Percentiles rank a stretch among this genome's conserved stretches.
These are phyloP conservation scores for Trypanosoma rangeli DNA, from an alignment of 208 protist species.

Conservation along the genomic window DNA sequence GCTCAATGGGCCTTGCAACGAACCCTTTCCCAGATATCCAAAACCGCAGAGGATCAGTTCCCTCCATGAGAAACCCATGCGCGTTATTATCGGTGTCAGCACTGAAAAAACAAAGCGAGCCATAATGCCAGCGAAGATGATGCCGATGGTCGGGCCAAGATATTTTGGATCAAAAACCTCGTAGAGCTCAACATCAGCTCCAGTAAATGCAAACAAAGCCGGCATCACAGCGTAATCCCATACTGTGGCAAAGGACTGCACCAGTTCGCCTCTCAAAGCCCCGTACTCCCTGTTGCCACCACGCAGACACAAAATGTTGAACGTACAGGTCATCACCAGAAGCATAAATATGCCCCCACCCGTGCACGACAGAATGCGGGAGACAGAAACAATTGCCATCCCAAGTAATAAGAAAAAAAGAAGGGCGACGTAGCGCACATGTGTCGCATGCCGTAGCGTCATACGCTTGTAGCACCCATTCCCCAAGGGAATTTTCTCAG, in stretches of 20 bases:
- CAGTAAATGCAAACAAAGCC: constrained; percentile 50
- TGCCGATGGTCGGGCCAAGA: constrained; percentile 36
- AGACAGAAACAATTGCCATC: constrained; percentile 32
- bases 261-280: constrained; percentile 41
- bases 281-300: constrained; percentile 37
- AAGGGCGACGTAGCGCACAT: constrained; percentile 44
- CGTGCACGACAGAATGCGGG: constrained; percentile 33
- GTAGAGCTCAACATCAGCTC: constrained; percentile 39
- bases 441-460: constrained; percentile 48
- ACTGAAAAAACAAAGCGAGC: constrained; percentile 41
- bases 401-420: constrained; percentile 44
- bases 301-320: constrained; percentile 51
- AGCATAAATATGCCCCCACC: constrained; percentile 41
- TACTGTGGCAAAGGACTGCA: constrained; percentile 39
- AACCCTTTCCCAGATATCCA: constrained; percentile 59
- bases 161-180: constrained; percentile 45
- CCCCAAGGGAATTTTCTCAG: constrained; percentile 34
- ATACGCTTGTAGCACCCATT: constrained; percentile 19
- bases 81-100: constrained; percentile 32
- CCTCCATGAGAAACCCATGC: constrained; percentile 38
- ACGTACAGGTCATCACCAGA: constrained; percentile 38
- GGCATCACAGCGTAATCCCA: constrained; percentile 70
- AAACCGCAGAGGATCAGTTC: constrained; percentile 55
- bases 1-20: constrained; percentile 47
- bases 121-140: constrained; percentile 49